A percentile compares a stretch with the other conserved stretches of the same genome.
Evolutionary conservation across 176 grass and related monocot species (phyloP).

Genomic region (Eleusine coracana): DNA sequence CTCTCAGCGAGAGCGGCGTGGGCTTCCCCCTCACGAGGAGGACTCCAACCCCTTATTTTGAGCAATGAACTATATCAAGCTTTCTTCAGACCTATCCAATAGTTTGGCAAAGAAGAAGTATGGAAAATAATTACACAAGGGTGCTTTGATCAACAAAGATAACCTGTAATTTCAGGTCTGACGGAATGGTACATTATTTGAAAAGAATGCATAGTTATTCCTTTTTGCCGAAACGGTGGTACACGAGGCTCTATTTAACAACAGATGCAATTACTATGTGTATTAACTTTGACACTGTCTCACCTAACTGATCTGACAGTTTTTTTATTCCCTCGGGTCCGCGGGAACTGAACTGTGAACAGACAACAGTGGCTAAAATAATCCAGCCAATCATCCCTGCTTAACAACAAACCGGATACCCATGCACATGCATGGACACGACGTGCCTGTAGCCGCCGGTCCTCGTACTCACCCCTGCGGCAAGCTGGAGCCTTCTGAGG

Average conservation of each 20-base stretch:
- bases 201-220: no score
- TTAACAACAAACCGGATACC: not conserved
- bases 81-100: no score
- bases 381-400: not conserved
- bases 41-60: no score
- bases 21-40: no score
- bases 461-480: not conserved
- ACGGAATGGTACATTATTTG: no score
- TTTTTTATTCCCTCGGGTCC: not conserved
- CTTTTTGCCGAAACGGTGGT: not conserved
- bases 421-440: not conserved
- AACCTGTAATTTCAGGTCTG: no score
- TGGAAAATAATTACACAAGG: no score
- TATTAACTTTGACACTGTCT: not conserved
- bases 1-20: no score
- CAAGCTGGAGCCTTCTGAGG: not conserved
- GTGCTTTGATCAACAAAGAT: no score
- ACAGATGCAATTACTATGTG: not conserved
- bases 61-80: no score
- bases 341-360: constrained; percentile 17
- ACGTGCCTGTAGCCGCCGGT: not conserved
- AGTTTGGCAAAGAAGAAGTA: no score
- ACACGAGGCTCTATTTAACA: not conserved
- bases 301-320: not conserved
- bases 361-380: not conserved